Conservation (phyloP, 108 stramenopile genomes). For the Conticribra guillardii region DNA sequence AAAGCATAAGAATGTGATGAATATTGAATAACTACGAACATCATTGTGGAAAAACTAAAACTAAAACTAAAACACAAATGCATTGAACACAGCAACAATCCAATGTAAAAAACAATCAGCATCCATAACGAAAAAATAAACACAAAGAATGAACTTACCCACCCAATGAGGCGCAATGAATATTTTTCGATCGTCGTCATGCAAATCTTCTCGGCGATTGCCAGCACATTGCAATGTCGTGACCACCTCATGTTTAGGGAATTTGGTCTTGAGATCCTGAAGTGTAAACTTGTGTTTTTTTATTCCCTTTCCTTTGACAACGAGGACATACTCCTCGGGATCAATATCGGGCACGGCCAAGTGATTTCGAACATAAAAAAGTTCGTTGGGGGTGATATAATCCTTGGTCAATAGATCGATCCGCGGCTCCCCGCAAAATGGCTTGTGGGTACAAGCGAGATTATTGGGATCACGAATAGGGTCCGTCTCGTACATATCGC, state of each 20-base stretch:
- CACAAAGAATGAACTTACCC: background rate
- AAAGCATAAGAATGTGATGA: too few relatives aligned
- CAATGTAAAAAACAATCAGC: too few relatives aligned
- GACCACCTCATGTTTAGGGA: slow-evolving; percentile 60
- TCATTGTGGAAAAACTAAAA: too few relatives aligned
- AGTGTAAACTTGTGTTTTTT: slow-evolving; percentile 61
- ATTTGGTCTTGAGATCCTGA: slow-evolving; percentile 68
- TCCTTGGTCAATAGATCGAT: slow-evolving; percentile 61
- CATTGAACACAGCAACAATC: too few relatives aligned
- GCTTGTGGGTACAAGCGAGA: slow-evolving; percentile 47
- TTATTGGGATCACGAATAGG: slow-evolving; percentile 61
- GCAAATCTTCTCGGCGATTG: slow-evolving; percentile 64
- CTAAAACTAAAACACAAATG: too few relatives aligned
- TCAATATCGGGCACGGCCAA: slow-evolving; percentile 76
- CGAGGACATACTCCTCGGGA: slow-evolving; percentile 56
- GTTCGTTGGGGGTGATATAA: slow-evolving; percentile 78
- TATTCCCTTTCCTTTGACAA: slow-evolving; percentile 50
- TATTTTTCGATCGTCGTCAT: slow-evolving; percentile 45
- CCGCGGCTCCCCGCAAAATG: slow-evolving; percentile 79
- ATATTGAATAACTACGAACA: too few relatives aligned
- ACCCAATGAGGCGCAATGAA: slow-evolving; percentile 70
- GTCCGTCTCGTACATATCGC: slow-evolving; percentile 63
- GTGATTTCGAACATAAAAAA: slow-evolving; percentile 84
- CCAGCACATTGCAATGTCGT: slow-evolving; percentile 87
- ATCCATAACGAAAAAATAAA: background rate